Evolutionary conservation across 495 filamentous ascomycete species (phyloP).

Genomic region (Xylaria longipes): DNA sequence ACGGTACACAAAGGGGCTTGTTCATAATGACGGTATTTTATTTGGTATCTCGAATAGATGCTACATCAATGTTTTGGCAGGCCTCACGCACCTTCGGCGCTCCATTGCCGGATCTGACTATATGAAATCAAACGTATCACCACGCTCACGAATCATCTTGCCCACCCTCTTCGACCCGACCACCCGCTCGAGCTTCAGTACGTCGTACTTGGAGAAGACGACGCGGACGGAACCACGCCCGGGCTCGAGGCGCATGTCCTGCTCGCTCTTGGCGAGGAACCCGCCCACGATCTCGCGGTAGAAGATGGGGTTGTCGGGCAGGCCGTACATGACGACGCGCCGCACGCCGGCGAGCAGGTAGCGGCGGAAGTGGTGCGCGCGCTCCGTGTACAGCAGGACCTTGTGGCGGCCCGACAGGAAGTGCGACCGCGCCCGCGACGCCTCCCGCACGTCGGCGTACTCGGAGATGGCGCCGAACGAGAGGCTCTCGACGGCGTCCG

Average conservation of each 20-base stretch:
- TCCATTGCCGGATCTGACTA: slow-evolving; percentile 28
- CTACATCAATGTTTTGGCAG: neutral
- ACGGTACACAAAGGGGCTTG: neutral
- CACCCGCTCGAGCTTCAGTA: slow-evolving; percentile 84
- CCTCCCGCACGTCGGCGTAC: slow-evolving; percentile 77
- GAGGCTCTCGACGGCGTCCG: slow-evolving; percentile 66
- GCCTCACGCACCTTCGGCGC: neutral
- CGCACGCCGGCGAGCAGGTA: slow-evolving; percentile 81
- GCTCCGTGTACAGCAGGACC: slow-evolving; percentile 87
- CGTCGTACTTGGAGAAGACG: slow-evolving; percentile 88
- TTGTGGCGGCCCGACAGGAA: slow-evolving; percentile 83
- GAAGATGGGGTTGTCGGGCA: slow-evolving; percentile 88
- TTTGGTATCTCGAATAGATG: slow-evolving; percentile 1
- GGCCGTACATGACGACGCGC: slow-evolving; percentile 80
- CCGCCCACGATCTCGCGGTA: slow-evolving; percentile 86
- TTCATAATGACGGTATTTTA: neutral
- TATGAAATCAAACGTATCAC: slow-evolving; percentile 90
- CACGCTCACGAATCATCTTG: slow-evolving; percentile 73
- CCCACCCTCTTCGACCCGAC: slow-evolving; percentile 81
- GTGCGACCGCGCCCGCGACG: slow-evolving; percentile 82
- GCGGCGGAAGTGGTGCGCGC: slow-evolving; percentile 91
- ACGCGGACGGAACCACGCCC: slow-evolving; percentile 66
- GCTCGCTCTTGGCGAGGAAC: slow-evolving; percentile 64
- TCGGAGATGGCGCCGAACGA: slow-evolving; percentile 89
- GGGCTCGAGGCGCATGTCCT: slow-evolving; percentile 55